phyloP scores from a whole-genome alignment of 306 rosid genomes.

The Cucurbita pepo region DNA sequence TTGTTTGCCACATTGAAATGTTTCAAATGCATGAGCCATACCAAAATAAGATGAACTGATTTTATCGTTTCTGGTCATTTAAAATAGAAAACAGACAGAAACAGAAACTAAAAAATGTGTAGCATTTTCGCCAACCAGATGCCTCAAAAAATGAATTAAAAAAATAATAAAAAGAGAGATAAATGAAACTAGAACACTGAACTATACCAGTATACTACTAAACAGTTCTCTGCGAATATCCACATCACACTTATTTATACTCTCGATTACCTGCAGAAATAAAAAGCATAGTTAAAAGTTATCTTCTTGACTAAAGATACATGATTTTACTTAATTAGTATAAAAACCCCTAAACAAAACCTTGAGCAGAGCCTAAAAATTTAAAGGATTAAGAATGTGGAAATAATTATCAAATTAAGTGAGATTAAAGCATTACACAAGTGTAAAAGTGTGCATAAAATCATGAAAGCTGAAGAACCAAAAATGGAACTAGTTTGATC shows the following conservation, averaged over 20 bases:
- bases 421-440: background rate
- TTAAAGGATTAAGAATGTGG: background rate
- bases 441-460: background rate
- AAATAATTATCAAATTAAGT: background rate
- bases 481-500: background rate
- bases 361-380: background rate
- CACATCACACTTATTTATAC: slow-evolving; percentile 90
- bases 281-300: background rate
- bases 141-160: background rate
- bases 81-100: background rate
- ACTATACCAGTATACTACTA: slow-evolving; percentile 85
- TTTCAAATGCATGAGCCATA: background rate
- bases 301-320: background rate
- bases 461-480: background rate
- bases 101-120: background rate
- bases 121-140: background rate
- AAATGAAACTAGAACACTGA: background rate
- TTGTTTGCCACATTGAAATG: background rate
- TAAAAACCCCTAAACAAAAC: background rate
- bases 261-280: slow-evolving; percentile 69
- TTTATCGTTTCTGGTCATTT: background rate
- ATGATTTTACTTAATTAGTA: background rate
- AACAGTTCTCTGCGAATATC: slow-evolving; percentile 94
- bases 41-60: background rate
- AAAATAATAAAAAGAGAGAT: background rate